These are phyloP conservation scores for Phytophthora syringae DNA, from an alignment of 352 stramenopile genomes.

Conservation along the genomic window DNA sequence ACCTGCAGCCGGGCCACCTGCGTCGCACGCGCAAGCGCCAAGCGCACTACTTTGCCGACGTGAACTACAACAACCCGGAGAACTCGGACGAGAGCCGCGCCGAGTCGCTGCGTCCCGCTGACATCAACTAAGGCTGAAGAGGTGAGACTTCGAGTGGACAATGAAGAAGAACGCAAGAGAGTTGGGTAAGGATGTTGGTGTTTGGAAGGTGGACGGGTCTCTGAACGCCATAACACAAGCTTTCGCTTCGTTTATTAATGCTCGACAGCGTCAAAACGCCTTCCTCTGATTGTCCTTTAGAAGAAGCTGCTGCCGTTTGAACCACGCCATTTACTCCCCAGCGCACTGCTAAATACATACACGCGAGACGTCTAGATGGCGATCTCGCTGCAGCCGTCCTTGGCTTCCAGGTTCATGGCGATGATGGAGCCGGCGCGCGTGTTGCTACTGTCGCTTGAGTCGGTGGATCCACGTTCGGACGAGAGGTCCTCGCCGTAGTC, in stretches of 20 bases:
- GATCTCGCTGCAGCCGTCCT: conserved; percentile 42
- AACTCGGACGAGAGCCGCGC: conserved; percentile 45
- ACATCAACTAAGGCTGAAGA: conserved; percentile 62
- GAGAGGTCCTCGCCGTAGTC: conserved; percentile 35
- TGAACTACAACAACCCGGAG: conserved; percentile 88
- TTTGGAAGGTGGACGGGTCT: neutral
- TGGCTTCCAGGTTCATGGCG: conserved; percentile 40
- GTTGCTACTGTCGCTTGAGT: conserved; percentile 31
- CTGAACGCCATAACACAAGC: conserved; percentile 29
- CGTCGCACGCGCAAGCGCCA: conserved; percentile 73
- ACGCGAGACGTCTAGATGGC: conserved; percentile 35
- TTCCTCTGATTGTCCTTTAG: no score
- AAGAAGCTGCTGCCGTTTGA: no score
- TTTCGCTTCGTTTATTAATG: conserved; percentile 41
- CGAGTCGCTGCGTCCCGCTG: conserved; percentile 58
- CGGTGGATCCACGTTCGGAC: conserved; percentile 30
- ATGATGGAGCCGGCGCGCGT: conserved; percentile 47
- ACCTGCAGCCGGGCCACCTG: conserved; percentile 80
- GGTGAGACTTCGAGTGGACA: neutral
- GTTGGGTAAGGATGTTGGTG: conserved; percentile 1
- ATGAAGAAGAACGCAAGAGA: conserved; percentile 5
- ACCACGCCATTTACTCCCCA: conserved; percentile 13
- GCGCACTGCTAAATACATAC: conserved; percentile 43
- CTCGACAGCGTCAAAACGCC: conserved; percentile 7
- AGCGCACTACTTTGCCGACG: conserved; percentile 66